Conservation (phyloP, 202 grass and related monocot species). For the Tripidium arundinaceum region DNA sequence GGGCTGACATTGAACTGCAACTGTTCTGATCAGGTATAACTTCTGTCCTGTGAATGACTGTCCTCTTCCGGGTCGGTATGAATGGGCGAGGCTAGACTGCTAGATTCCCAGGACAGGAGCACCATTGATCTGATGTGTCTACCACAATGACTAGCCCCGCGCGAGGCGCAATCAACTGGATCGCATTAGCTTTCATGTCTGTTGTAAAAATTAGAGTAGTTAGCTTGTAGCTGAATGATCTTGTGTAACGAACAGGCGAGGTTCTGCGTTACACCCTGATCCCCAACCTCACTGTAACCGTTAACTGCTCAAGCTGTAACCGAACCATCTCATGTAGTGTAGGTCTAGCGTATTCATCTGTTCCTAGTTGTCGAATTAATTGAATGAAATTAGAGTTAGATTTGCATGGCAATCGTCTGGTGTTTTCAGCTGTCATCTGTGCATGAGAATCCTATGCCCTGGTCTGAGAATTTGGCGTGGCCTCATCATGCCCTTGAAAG, state of each 20-base stretch:
- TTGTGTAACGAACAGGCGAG: constrained; percentile 38
- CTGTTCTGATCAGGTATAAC: constrained; percentile 64
- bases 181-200: constrained; percentile 34
- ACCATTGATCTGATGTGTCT: constrained; percentile 37
- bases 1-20: neutral
- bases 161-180: constrained; percentile 8
- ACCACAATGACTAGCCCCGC: constrained; percentile 22
- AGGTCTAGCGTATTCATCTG: constrained; percentile 29
- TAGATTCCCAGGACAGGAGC: constrained; percentile 36
- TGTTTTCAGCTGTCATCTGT: constrained; percentile 9
- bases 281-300: constrained; percentile 35
- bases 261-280: constrained; percentile 33
- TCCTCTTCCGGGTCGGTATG: constrained; percentile 69
- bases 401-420: neutral
- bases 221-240: constrained; percentile 38
- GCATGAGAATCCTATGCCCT: neutral
- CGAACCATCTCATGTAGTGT: constrained; percentile 14
- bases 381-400: constrained; percentile 34
- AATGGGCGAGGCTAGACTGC: constrained; percentile 72
- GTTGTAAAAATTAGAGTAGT: constrained; percentile 65
- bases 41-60: constrained; percentile 67
- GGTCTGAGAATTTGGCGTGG: neutral
- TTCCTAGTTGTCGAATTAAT: constrained; percentile 12
- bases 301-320: constrained; percentile 39
- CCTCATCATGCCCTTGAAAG: neutral